phyloP scores from a whole-genome alignment of 495 filamentous ascomycete species.

The Xylaria sp. region DNA sequence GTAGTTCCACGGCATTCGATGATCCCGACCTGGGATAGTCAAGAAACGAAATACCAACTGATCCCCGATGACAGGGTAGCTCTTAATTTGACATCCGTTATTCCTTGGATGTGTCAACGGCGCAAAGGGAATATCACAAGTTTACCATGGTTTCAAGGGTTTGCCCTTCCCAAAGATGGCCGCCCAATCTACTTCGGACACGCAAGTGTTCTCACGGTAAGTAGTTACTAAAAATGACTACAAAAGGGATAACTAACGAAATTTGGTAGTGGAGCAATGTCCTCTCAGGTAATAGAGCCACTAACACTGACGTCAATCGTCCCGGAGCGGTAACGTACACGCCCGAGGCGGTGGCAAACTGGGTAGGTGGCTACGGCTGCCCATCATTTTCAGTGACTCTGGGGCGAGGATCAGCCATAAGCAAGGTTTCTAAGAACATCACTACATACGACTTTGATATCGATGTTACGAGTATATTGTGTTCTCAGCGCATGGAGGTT shows the following conservation, averaged over 20 bases:
- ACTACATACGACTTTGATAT: constrained; percentile 20
- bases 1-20: constrained; percentile 10
- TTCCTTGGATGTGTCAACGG: constrained; percentile 13
- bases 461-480: constrained; percentile 12
- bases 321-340: background rate
- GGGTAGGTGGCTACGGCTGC: constrained; percentile 20
- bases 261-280: background rate
- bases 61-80: background rate
- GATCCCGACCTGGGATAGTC: background rate
- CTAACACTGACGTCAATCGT: background rate
- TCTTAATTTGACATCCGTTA: constrained; percentile 11
- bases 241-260: background rate
- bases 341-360: background rate
- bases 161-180: constrained; percentile 11
- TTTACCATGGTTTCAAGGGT: constrained; percentile 13
- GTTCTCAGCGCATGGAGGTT: background rate
- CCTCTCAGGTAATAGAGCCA: background rate
- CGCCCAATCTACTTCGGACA: constrained; percentile 9
- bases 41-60: background rate
- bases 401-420: constrained; percentile 10
- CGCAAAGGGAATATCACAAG: background rate
- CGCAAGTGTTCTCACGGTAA: constrained; percentile 10
- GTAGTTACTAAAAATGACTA: background rate
- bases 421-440: background rate
- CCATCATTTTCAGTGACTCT: constrained; percentile 20